Evolutionary conservation across 306 rosid species (phyloP), one percentile per base, ranked within the genome.

Genomic region (Phaseolus lunatus): DNA sequence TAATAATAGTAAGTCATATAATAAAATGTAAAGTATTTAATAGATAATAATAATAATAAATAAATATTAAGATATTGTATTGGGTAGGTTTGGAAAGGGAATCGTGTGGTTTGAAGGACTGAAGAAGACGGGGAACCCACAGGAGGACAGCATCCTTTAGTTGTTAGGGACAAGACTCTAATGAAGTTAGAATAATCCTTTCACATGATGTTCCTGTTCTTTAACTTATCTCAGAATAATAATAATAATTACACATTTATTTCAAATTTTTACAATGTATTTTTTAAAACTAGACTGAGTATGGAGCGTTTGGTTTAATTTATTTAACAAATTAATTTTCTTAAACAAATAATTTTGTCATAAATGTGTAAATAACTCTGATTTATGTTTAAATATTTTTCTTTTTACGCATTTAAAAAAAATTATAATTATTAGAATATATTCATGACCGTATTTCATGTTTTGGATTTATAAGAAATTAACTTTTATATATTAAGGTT

Each of bases 121-220:
- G 78, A 69, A 61, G 74, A 24, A 59, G 84, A 83, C 86, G 48
- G 44, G 70, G 52, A 73, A 41, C 24, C 65, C 73, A 50, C 62
- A 70, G 41, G 10, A 69, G 49, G 18, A 53, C 24, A 71, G 57
- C 54, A 10, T 39, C 39, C 22, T 67, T 80, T 80, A 67, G 79
- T 72, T 27, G 70, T 47, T 77, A 45, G 54, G 57, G 41, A 47
- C 33, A 47, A 18, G 0, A 1, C 2, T 18, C 44, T 73, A 11
- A 35, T 49, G 1, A n/a, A 7, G 16, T 49, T 49, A 27, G 23
- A 24, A 27, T 26, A 7, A 37, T 72, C 6, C 10, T 72, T 56
- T 65, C 70, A 7, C 65, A 26, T 26, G 5, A 26, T 26, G 19
- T 26, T 58, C 7, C 10, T 26, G 2, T 26, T 13, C 2, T 26